Conservation (phyloP, 192 early-diverging fungal genomes). For the Backusella westeae region DNA sequence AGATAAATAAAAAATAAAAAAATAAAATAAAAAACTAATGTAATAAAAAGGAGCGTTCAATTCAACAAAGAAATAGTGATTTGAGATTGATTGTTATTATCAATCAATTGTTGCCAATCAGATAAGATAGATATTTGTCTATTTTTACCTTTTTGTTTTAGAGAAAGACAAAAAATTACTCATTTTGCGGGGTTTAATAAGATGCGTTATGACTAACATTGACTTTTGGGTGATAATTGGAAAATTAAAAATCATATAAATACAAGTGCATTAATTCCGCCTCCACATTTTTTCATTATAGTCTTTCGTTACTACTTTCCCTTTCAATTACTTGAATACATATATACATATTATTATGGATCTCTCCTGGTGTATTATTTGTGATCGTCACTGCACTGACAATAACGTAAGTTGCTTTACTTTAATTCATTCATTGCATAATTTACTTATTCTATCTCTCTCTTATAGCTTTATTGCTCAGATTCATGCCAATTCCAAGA, state of each 20-base stretch:
- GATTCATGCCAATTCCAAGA: conserved; percentile 4
- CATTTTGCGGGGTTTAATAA: background rate
- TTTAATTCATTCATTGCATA: background rate
- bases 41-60: background rate
- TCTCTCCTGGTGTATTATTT: conserved; percentile 12
- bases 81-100: background rate
- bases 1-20: background rate
- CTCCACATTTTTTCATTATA: background rate
- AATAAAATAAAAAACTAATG: background rate
- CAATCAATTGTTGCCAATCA: background rate
- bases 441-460: background rate
- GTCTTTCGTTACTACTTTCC: background rate
- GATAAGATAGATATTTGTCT: conserved; percentile 4
- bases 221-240: background rate
- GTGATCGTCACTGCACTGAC: background rate
- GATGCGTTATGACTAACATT: background rate
- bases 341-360: background rate
- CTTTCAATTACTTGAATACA: background rate
- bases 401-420: background rate
- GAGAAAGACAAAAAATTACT: background rate
- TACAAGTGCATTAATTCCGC: background rate
- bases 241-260: background rate
- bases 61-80: background rate
- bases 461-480: background rate
- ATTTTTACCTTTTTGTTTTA: background rate